A percentile compares a stretch with the other conserved stretches of the same genome.
Evolutionary conservation across 768 basidiomycete species (phyloP).

Genomic region (Phanerochaete carnosa): DNA sequence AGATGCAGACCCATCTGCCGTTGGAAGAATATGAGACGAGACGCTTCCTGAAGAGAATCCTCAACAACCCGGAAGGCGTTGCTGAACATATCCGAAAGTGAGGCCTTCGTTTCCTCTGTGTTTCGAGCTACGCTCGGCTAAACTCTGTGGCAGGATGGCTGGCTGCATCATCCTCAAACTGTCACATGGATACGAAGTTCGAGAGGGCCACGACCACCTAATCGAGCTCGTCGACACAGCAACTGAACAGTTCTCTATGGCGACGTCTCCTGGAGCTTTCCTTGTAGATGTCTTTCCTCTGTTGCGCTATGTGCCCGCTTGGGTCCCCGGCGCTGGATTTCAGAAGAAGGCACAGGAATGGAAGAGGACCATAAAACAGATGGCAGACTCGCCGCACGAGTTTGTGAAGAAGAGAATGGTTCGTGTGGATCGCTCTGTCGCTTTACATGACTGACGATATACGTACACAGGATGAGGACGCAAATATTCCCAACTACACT

Average conservation of each 20-base stretch:
- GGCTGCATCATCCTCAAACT: constrained; percentile 20
- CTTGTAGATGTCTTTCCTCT: constrained; percentile 19
- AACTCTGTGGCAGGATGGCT: constrained; percentile 14
- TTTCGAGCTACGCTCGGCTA: not conserved
- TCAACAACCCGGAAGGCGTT: constrained; percentile 21
- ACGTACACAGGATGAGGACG: constrained; percentile 49
- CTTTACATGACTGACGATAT: not conserved
- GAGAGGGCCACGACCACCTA: constrained; percentile 28
- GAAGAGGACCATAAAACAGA: not conserved
- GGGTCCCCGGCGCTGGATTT: constrained; percentile 25
- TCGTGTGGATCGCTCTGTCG: not conserved
- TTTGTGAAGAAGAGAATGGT: constrained; percentile 32
- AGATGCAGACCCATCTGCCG: constrained; percentile 22
- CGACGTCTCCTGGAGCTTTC: constrained; percentile 21
- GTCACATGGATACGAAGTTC: constrained; percentile 11
- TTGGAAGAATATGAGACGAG: constrained; percentile 29
- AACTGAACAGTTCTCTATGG: constrained; percentile 14
- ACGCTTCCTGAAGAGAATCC: constrained; percentile 28
- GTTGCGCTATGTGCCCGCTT: constrained; percentile 16
- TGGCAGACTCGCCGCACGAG: constrained; percentile 28
- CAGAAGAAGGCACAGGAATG: constrained; percentile 4
- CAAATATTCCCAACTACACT: constrained; percentile 52
- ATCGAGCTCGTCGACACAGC: constrained; percentile 27
- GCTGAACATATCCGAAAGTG: constrained; percentile 29
- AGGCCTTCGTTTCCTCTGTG: constrained; percentile 1